Percentiles rank a stretch among this genome's conserved stretches.
These are phyloP conservation scores for Eucalyptus cladocalyx DNA, from an alignment of 345 rosid genomes.

Conservation along the genomic window DNA sequence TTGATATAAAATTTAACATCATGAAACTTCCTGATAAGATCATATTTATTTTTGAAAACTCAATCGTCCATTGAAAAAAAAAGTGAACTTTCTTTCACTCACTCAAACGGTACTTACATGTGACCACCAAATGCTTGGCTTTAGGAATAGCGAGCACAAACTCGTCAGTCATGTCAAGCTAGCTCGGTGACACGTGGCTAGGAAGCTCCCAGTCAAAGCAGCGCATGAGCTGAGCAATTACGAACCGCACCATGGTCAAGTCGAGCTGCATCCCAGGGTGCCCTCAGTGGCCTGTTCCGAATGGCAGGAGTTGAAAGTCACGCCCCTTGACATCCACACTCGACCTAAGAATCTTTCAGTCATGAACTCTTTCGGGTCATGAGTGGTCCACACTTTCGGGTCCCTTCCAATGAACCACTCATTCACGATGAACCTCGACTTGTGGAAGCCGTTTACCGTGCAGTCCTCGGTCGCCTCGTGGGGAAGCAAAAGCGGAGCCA, in stretches of 20 bases:
- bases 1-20: background rate
- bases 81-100: background rate
- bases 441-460: conserved; percentile 7
- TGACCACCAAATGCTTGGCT: conserved; percentile 19
- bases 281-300: conserved; percentile 23
- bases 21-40: background rate
- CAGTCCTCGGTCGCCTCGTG: conserved; percentile 13
- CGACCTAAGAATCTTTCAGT: conserved; percentile 25
- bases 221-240: conserved; percentile 26
- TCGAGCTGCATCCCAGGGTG: conserved; percentile 34
- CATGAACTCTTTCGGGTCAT: conserved; percentile 12
- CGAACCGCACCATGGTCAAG: conserved; percentile 2
- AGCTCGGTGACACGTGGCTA: background rate
- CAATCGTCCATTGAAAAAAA: background rate
- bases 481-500: conserved; percentile 14
- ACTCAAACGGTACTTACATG: conserved; percentile 4
- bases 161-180: conserved; percentile 30
- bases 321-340: conserved; percentile 13
- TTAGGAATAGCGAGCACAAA: conserved; percentile 13
- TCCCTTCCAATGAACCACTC: conserved; percentile 32
- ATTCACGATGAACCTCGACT: conserved; percentile 13
- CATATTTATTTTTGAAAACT: background rate
- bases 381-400: conserved; percentile 1
- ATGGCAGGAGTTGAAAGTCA: conserved; percentile 31
- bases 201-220: conserved; percentile 47